phyloP scores from a whole-genome alignment of 345 rosid genomes.

The Aquilaria sinensis region DNA sequence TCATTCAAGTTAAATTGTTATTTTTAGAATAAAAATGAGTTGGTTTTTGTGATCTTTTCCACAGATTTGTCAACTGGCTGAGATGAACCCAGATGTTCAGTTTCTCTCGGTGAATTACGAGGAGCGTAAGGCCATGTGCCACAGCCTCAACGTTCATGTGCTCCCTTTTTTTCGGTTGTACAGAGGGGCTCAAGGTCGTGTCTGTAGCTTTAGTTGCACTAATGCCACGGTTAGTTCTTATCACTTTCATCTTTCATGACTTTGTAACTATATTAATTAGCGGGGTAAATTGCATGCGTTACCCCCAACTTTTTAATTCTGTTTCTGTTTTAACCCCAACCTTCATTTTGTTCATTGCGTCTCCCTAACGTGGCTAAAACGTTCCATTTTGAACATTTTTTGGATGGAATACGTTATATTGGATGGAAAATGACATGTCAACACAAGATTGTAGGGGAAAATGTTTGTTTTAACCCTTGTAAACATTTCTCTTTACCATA shows the following conservation, averaged over 20 bases:
- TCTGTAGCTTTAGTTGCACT: constrained; percentile 78
- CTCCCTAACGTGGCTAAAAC: no score
- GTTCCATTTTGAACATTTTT: no score
- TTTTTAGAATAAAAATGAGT: neutral
- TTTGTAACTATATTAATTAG: neutral
- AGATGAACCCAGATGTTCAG: constrained; percentile 46
- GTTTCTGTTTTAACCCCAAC: neutral
- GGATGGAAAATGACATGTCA: no score
- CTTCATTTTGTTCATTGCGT: no score
- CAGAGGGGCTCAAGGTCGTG: constrained; percentile 61
- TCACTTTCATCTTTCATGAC: neutral
- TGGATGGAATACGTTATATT: no score
- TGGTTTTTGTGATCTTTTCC: neutral
- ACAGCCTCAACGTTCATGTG: constrained; percentile 54
- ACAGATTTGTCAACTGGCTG: constrained; percentile 80
- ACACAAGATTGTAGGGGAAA: no score
- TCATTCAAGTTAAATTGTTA: no score
- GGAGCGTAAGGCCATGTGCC: constrained; percentile 55
- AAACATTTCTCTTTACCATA: no score
- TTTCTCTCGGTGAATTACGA: constrained; percentile 74
- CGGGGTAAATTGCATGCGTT: no score
- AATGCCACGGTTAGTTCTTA: constrained; percentile 41
- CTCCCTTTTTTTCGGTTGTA: constrained; percentile 79
- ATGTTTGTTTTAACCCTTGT: no score
- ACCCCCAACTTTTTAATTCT: no score